Evolutionary conservation across 441 rosid species (phyloP).

Genomic region (Theobroma grandiflorum): DNA sequence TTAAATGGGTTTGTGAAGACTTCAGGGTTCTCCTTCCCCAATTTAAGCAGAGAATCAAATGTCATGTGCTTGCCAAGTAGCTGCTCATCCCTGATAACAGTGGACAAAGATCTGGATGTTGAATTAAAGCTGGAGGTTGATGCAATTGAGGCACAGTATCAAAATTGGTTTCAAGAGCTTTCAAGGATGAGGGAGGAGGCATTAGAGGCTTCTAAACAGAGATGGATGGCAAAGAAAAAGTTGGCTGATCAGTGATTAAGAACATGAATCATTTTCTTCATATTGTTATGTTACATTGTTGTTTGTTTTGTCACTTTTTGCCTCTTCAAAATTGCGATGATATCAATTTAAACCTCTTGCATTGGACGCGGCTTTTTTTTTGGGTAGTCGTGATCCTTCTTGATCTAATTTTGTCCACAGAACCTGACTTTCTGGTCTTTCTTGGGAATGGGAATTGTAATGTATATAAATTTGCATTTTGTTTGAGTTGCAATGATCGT

Average conservation of each 20-base stretch:
- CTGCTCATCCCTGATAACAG: slow-evolving; percentile 42
- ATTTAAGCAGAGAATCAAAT: slow-evolving; percentile 26
- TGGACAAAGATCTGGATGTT: slow-evolving; percentile 47
- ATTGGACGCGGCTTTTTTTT: slow-evolving; percentile 29
- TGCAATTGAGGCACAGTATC: slow-evolving; percentile 57
- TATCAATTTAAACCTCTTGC: slow-evolving; percentile 11
- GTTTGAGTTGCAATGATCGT: background rate
- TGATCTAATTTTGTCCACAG: slow-evolving; percentile 13
- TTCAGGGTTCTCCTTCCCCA: slow-evolving; percentile 29
- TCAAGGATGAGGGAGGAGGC: slow-evolving; percentile 63
- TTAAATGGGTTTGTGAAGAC: slow-evolving; percentile 26
- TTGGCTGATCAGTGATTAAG: slow-evolving; percentile 28
- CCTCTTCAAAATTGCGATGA: background rate
- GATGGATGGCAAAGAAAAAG: slow-evolving; percentile 59
- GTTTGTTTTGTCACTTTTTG: background rate
- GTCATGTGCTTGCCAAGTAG: slow-evolving; percentile 40
- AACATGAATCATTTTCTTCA: slow-evolving; percentile 1
- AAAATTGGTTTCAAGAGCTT: slow-evolving; percentile 57
- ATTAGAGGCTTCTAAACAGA: slow-evolving; percentile 54
- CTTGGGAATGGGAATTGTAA: background rate
- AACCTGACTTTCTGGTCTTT: slow-evolving; percentile 2
- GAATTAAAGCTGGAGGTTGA: slow-evolving; percentile 58
- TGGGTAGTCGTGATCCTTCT: slow-evolving; percentile 14
- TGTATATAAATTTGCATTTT: slow-evolving; percentile 10
- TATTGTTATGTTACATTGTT: background rate